Base-by-base conservation (phyloP, 2,329 filamentous ascomycete genomes). In the Metarhizium album region DNA sequence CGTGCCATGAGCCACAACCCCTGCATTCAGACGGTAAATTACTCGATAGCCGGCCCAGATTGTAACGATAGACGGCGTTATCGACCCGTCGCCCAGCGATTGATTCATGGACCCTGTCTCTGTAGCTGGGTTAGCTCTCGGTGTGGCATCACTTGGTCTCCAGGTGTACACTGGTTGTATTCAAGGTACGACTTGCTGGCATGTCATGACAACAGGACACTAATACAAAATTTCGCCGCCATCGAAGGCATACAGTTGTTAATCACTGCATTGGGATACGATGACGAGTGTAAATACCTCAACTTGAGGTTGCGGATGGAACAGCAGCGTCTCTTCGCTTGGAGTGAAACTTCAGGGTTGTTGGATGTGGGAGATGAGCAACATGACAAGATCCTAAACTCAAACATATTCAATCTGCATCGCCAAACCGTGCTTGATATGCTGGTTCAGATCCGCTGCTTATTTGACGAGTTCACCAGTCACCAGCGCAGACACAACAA, bases 291-390 rank as follows among this genome's bases (percentile, higher is more conserved):
- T 58, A 69, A 64, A 52, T 74, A 74, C 56, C 68, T 75, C 52
- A 74, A 74, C 53, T 57, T 75, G 55, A 66, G 73, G 47, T 58
- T 75, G 47, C 69, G 71, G 48, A 73, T 75, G 68, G 73, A 75
- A 57, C 71, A 76, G 60, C 71, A 75, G 54, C 65, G 73, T 23
- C 64, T 75, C 14, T 74, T 73, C 53, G 71, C 70, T 40, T 75
- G 73, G 72, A 73, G 70, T 54, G 72, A 75, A 55, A 70, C 71
- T 2, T 74, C 72, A 11, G 73, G 72, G 8, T 58, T 76, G 18
- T 62, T 74, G 13, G 72, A 74, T 51, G 60, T 74, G 13, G 70
- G 72, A 48, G 59, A 57, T 22, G 65, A 72, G 47, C 65, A 71
- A 45, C 59, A 66, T 43, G 61, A 67, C 35, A 73, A 67, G 52